Percentiles rank a stretch among this genome's conserved stretches.
phyloP scores from a whole-genome alignment of 2,329 filamentous ascomycete genomes.

The Penicillium rolfsii region DNA sequence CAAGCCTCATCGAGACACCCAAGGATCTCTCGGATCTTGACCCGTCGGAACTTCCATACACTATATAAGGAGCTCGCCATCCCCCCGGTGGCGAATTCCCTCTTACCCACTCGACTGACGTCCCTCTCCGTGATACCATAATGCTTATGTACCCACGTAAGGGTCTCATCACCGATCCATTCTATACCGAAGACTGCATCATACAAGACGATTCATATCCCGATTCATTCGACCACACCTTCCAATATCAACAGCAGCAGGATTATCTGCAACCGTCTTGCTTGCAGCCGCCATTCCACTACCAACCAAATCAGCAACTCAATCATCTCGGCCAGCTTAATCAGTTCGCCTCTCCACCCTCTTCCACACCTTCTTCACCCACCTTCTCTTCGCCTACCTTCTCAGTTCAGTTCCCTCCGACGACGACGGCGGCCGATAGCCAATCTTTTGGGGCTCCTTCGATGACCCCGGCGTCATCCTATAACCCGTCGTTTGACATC shows the following conservation, averaged over 20 bases:
- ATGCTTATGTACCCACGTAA: conserved; percentile 50
- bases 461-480: conserved; percentile 46
- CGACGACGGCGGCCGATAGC: conserved; percentile 32
- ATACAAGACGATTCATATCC: conserved; percentile 46
- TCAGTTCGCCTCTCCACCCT: conserved; percentile 42
- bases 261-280: conserved; percentile 16
- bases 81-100: conserved; percentile 35
- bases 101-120: conserved; percentile 31
- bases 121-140: conserved; percentile 36
- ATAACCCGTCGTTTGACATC: conserved; percentile 42
- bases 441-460: conserved; percentile 43
- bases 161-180: conserved; percentile 47
- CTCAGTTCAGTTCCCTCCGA: conserved; percentile 32
- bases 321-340: neutral
- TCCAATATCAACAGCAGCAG: conserved; percentile 31
- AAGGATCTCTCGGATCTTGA: conserved; percentile 34
- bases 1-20: conserved; percentile 16
- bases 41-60: conserved; percentile 27
- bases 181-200: conserved; percentile 38
- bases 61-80: conserved; percentile 36
- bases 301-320: conserved; percentile 22
- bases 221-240: conserved; percentile 35
- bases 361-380: conserved; percentile 42
- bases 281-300: conserved; percentile 41
- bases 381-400: conserved; percentile 38